phyloP scores from a whole-genome alignment of 2,329 filamentous ascomycete genomes.

The Clathrospora elynae region DNA sequence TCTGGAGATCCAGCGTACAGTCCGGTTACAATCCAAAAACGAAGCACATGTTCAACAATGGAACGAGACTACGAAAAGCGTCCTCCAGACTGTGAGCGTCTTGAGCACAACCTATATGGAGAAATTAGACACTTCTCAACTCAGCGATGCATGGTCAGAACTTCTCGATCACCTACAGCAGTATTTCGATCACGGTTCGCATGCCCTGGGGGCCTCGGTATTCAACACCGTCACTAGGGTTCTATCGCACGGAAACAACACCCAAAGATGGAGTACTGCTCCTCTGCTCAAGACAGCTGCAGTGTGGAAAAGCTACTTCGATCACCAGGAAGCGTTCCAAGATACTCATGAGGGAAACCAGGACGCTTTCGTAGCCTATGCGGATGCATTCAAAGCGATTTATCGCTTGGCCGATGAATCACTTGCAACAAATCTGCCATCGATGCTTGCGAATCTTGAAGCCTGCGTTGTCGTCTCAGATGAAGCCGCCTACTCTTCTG shows the following conservation, averaged over 20 bases:
- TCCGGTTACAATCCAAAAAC: slow-evolving; percentile 18
- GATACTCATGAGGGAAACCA: slow-evolving; percentile 62
- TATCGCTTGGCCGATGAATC: slow-evolving; percentile 73
- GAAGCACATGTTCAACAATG: slow-evolving; percentile 37
- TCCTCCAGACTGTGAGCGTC: slow-evolving; percentile 48
- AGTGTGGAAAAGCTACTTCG: slow-evolving; percentile 45
- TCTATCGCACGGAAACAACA: slow-evolving; percentile 39
- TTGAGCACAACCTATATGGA: slow-evolving; percentile 79
- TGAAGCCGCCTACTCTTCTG: slow-evolving; percentile 69
- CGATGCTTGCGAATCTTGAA: slow-evolving; percentile 73
- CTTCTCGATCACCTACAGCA: slow-evolving; percentile 71
- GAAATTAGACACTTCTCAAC: slow-evolving; percentile 68
- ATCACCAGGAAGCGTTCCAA: slow-evolving; percentile 30
- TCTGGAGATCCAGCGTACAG: slow-evolving; percentile 31
- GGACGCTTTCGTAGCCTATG: slow-evolving; percentile 82
- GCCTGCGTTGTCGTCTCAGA: slow-evolving; percentile 73
- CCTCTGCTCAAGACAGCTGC: slow-evolving; percentile 42
- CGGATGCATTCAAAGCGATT: slow-evolving; percentile 74
- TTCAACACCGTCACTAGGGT: slow-evolving; percentile 50
- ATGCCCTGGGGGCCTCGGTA: slow-evolving; percentile 51
- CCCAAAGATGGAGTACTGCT: slow-evolving; percentile 26
- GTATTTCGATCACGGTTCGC: slow-evolving; percentile 49
- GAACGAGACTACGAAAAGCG: slow-evolving; percentile 50
- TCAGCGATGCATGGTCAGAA: slow-evolving; percentile 75
- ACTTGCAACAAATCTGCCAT: slow-evolving; percentile 65